phyloP scores from a whole-genome alignment of 2,329 filamentous ascomycete genomes.

The Hypoxylon rubiginosum region DNA sequence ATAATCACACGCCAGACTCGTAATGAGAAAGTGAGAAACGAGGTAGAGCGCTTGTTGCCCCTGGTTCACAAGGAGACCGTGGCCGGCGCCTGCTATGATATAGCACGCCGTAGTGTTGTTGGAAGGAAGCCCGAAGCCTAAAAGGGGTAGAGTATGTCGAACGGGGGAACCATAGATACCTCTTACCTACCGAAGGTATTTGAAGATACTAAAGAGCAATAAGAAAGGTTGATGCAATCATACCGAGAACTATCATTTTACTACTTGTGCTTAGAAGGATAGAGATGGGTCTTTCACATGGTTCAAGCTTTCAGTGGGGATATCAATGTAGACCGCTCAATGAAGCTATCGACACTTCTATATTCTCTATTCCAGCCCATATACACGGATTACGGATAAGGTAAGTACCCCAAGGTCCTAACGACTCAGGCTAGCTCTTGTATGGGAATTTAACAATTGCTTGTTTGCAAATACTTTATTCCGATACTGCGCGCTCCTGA shows the following conservation, averaged over 20 bases:
- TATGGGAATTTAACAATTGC: not conserved
- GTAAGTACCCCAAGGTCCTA: not conserved
- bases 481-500: not conserved
- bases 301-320: not conserved
- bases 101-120: conserved; percentile 24
- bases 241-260: no score
- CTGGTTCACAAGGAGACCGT: conserved; percentile 29
- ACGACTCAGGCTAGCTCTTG: not conserved
- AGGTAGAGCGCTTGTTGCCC: conserved; percentile 28
- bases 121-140: conserved; percentile 24
- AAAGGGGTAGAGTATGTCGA: no score
- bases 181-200: no score
- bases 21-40: conserved; percentile 21
- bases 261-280: no score
- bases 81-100: conserved; percentile 30
- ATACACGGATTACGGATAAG: not conserved
- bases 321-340: not conserved
- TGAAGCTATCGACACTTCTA: not conserved
- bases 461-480: not conserved
- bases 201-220: no score
- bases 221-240: no score
- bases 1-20: conserved; percentile 35
- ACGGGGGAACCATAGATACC: no score
- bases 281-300: no score
- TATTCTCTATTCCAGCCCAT: not conserved